Evolutionary conservation across 2,329 filamentous ascomycete genomes (phyloP).

Genomic region (Ascochyta rabiei): DNA sequence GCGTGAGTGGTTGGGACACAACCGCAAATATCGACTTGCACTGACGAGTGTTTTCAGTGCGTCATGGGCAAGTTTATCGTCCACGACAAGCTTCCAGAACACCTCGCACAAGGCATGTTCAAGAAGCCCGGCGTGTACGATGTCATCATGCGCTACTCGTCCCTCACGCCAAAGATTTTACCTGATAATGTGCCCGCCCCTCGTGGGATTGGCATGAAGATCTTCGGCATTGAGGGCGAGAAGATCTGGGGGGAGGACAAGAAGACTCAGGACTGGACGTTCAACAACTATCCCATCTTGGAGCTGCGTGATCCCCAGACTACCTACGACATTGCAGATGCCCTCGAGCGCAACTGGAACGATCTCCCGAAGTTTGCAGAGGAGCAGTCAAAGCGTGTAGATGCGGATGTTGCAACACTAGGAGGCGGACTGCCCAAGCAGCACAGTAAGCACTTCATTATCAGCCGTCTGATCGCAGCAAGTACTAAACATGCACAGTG

Average conservation of each 20-base stretch:
- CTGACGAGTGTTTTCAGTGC: conserved; percentile 15
- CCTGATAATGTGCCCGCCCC: conserved; percentile 49
- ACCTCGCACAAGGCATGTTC: conserved; percentile 49
- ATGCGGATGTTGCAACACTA: conserved; percentile 38
- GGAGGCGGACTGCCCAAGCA: conserved; percentile 31
- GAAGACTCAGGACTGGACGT: conserved; percentile 55
- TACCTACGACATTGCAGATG: conserved; percentile 50
- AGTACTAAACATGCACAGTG: conserved; percentile 15
- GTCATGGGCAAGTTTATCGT: conserved; percentile 57
- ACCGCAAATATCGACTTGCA: neutral
- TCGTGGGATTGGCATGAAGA: conserved; percentile 56
- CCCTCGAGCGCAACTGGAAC: conserved; percentile 35
- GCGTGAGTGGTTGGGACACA: conserved; percentile 33
- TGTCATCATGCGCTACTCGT: conserved; percentile 38
- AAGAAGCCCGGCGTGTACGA: conserved; percentile 31
- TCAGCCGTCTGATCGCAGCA: neutral
- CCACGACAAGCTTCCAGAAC: conserved; percentile 49
- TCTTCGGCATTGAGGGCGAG: conserved; percentile 55
- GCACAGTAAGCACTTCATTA: conserved; percentile 22
- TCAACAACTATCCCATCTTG: conserved; percentile 56
- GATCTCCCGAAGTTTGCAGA: conserved; percentile 34
- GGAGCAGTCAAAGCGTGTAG: conserved; percentile 52
- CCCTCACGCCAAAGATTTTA: conserved; percentile 33
- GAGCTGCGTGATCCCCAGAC: conserved; percentile 56
- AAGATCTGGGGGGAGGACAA: conserved; percentile 38